A percentile compares a stretch with the other conserved stretches of the same genome.
Conservation (phyloP, 2,329 filamentous ascomycete species). For the Scytalidium sp. region DNA sequence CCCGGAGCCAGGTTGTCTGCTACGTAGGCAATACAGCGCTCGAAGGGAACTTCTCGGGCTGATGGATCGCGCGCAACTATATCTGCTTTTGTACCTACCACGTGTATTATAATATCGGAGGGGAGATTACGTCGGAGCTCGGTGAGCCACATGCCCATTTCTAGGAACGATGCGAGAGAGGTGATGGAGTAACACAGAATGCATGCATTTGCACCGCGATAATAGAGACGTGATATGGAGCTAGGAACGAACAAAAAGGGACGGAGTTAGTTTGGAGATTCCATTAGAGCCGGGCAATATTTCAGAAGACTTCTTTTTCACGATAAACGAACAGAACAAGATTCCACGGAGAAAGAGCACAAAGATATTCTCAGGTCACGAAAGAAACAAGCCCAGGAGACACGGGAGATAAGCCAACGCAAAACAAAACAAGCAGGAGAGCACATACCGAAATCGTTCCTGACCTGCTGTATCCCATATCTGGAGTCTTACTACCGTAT, state of each 20-base stretch:
- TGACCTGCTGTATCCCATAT: constrained; percentile 98
- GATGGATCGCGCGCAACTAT: constrained; percentile 82
- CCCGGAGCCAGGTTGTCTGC: constrained; percentile 84
- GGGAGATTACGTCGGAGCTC: constrained; percentile 77
- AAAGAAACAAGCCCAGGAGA: too few species aligned
- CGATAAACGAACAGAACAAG: too few species aligned
- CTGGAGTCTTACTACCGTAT: constrained; percentile 84
- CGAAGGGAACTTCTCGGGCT: constrained; percentile 82
- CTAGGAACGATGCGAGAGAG: constrained; percentile 76
- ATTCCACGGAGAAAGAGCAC: too few species aligned
- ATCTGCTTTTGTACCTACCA: constrained; percentile 94
- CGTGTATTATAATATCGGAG: constrained; percentile 76
- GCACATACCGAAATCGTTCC: constrained; percentile 71
- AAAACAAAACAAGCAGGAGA: neutral
- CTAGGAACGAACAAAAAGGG: constrained; percentile 8
- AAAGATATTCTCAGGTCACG: too few species aligned
- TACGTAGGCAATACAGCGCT: constrained; percentile 93
- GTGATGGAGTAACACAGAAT: constrained; percentile 96
- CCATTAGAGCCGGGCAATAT: too few species aligned
- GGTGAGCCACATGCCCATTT: constrained; percentile 89
- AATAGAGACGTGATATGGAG: constrained; percentile 92
- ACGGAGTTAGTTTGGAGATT: neutral
- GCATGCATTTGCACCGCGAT: constrained; percentile 90
- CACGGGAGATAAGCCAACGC: too few species aligned
- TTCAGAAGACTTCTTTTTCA: too few species aligned